A percentile compares a stretch with the other conserved stretches of the same genome.
phyloP scores from a whole-genome alignment of 192 early-diverging fungal genomes.

The Ramicandelaber brevisporus region DNA sequence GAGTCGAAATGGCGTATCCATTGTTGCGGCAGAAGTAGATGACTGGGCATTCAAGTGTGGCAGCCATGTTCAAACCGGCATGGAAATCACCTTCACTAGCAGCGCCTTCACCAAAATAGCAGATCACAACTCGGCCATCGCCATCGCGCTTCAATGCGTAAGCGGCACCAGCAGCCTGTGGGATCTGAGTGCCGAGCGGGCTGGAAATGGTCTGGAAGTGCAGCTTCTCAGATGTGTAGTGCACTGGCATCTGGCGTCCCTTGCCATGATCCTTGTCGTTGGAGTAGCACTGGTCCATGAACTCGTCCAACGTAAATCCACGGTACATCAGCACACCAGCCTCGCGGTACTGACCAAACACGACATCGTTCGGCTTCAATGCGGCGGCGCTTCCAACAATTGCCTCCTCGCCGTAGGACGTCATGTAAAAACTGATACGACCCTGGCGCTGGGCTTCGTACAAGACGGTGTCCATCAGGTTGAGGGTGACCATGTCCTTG shows the following conservation, averaged over 20 bases:
- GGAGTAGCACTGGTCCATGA: slow-evolving; percentile 93
- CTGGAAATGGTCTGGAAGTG: slow-evolving; percentile 95
- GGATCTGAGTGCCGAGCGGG: slow-evolving; percentile 86
- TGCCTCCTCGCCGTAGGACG: slow-evolving; percentile 94
- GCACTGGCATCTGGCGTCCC: slow-evolving; percentile 97
- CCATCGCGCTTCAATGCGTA: slow-evolving; percentile 75
- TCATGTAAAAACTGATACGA: slow-evolving; percentile 97
- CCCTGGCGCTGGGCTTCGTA: slow-evolving; percentile 98
- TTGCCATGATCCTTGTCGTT: slow-evolving; percentile 74
- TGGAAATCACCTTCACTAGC: slow-evolving; percentile 97
- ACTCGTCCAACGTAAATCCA: slow-evolving; percentile 77
- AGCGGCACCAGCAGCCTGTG: slow-evolving; percentile 88
- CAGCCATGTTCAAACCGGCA: slow-evolving; percentile 89
- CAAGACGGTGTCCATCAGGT: slow-evolving; percentile 79
- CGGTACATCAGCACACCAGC: slow-evolving; percentile 82
- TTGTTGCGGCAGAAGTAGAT: slow-evolving; percentile 98
- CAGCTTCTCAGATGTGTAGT: slow-evolving; percentile 64
- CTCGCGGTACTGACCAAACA: slow-evolving; percentile 99
- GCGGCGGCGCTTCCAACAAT: slow-evolving; percentile 80
- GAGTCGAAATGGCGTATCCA: slow-evolving; percentile 95
- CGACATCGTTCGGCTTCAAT: slow-evolving; percentile 52
- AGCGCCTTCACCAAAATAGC: slow-evolving; percentile 96
- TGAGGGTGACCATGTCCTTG: slow-evolving; percentile 69
- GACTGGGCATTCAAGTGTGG: slow-evolving; percentile 69
- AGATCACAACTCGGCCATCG: slow-evolving; percentile 54